Evolutionary conservation across 768 basidiomycete species (phyloP).

Genomic region (Trametopsis cervina): DNA sequence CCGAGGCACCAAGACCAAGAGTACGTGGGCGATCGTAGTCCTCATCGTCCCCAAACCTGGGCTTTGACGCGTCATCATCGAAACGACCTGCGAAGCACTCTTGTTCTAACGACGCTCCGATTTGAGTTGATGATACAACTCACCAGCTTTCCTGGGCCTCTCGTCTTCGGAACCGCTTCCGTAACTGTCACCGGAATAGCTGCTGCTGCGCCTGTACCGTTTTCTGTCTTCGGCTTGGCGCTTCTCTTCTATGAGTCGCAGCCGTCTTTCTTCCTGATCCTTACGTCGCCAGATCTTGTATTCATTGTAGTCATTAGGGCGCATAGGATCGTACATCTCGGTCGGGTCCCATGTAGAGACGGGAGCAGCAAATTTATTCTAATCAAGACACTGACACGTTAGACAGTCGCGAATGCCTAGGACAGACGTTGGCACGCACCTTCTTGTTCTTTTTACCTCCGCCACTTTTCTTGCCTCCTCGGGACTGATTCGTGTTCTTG

Average conservation of each 20-base stretch:
- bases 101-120: conserved; percentile 9
- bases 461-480: conserved; percentile 47
- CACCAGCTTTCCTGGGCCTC: conserved; percentile 64
- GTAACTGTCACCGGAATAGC: conserved; percentile 57
- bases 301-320: conserved; percentile 86
- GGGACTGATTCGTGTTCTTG: conserved; percentile 36
- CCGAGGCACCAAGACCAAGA: conserved; percentile 17
- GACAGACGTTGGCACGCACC: conserved; percentile 30
- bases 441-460: conserved; percentile 59
- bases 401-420: too few species aligned
- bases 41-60: conserved; percentile 33
- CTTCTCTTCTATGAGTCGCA: conserved; percentile 36
- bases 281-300: conserved; percentile 77
- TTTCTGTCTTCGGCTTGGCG: conserved; percentile 49
- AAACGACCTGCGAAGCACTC: conserved; percentile 31
- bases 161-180: conserved; percentile 57
- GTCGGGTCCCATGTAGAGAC: conserved; percentile 66
- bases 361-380: conserved; percentile 57
- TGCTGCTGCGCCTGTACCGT: conserved; percentile 37
- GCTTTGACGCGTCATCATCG: conserved; percentile 26
- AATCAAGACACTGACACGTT: conserved; percentile 9
- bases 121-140: too few species aligned
- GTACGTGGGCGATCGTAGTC: conserved; percentile 37
- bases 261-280: conserved; percentile 68
- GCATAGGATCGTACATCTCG: conserved; percentile 73